Percentiles rank a stretch among this genome's conserved stretches.
These are phyloP conservation scores for Coemansia furcata DNA, from an alignment of 192 early-diverging fungal genomes.

Conservation along the genomic window DNA sequence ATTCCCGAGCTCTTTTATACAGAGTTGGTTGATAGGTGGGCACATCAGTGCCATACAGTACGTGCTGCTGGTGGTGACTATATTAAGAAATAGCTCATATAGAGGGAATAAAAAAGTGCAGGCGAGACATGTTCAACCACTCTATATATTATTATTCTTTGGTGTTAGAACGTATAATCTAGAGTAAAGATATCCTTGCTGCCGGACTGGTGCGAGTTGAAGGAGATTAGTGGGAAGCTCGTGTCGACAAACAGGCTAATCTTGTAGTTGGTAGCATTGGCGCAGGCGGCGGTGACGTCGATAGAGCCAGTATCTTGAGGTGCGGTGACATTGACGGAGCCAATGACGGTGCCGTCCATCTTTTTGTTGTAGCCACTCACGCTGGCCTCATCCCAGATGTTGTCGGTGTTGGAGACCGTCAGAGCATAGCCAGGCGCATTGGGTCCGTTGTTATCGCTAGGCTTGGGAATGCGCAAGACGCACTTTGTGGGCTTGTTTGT, in stretches of 20 bases:
- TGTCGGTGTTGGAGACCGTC: slow-evolving; percentile 35
- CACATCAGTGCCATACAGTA: too few relatives aligned
- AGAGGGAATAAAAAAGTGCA: too few relatives aligned
- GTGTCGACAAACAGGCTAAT: slow-evolving; percentile 50
- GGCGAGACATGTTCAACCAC: too few relatives aligned
- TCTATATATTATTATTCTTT: too few relatives aligned
- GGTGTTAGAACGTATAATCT: slow-evolving; percentile 11
- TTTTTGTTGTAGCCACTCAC: slow-evolving; percentile 37
- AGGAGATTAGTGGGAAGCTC: slow-evolving; percentile 11
- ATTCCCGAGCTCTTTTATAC: too few relatives aligned
- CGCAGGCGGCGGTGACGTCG: slow-evolving; percentile 35
- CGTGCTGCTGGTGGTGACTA: too few relatives aligned
- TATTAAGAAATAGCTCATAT: too few relatives aligned
- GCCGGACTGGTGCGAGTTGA: slow-evolving; percentile 46
- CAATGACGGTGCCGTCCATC: slow-evolving; percentile 19
- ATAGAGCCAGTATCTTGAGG: background rate
- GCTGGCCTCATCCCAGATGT: slow-evolving; percentile 41
- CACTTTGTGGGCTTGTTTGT: slow-evolving; percentile 19
- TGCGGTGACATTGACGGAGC: slow-evolving; percentile 10
- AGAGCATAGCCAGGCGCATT: slow-evolving; percentile 5
- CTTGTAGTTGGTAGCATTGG: slow-evolving; percentile 15
- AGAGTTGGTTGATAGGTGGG: too few relatives aligned
- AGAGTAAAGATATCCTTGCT: slow-evolving; percentile 26
- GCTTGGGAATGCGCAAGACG: slow-evolving; percentile 23
- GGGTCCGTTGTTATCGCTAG: slow-evolving; percentile 12